phyloP scores from a whole-genome alignment of 2,329 filamentous ascomycete species.

The Myriosclerotinia duriaeana region DNA sequence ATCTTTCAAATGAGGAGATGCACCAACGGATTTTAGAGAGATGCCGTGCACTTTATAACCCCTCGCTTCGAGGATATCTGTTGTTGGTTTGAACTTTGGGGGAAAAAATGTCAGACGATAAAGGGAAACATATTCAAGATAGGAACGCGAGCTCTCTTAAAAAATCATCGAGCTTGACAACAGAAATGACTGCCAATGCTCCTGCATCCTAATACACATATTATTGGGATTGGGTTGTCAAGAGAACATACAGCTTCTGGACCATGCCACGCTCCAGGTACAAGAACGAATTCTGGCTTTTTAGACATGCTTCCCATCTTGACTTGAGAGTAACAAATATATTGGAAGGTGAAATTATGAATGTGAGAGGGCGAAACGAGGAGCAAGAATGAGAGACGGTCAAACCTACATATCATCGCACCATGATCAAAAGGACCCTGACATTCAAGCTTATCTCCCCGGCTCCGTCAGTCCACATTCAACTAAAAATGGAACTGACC shows the following conservation, averaged over 20 bases:
- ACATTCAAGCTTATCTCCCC: background rate
- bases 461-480: background rate
- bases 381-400: background rate
- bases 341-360: background rate
- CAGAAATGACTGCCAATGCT: background rate
- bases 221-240: background rate
- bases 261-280: slow-evolving; percentile 35
- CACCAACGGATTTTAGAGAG: slow-evolving; percentile 29
- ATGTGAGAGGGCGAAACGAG: background rate
- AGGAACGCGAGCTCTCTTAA: background rate
- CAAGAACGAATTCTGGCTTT: slow-evolving; percentile 35
- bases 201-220: background rate
- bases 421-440: background rate
- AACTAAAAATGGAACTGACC: background rate
- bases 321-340: background rate
- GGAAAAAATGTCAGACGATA: background rate
- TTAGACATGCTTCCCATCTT: background rate
- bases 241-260: slow-evolving; percentile 28
- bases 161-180: too few species aligned
- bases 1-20: slow-evolving; percentile 27
- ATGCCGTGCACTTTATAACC: slow-evolving; percentile 32
- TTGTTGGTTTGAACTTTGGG: slow-evolving; percentile 3
- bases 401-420: background rate
- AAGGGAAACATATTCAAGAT: background rate
- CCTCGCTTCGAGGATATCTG: slow-evolving; percentile 21